These are phyloP conservation scores for Bruguiera hainesii DNA, from an alignment of 441 rosid genomes.

Conservation along the genomic window DNA sequence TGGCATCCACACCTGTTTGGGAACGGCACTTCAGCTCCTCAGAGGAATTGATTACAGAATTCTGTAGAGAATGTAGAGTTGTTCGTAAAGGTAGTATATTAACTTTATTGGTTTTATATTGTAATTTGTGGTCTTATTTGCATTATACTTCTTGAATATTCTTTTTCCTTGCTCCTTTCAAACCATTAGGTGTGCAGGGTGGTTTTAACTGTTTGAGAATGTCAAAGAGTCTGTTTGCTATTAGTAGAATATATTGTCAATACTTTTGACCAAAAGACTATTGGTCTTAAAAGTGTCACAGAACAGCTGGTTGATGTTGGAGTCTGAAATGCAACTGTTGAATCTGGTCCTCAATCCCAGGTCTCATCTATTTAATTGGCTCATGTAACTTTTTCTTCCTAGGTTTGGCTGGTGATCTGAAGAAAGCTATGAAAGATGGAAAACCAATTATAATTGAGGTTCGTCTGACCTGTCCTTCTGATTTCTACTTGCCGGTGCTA, in stretches of 20 bases:
- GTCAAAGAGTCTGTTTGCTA: constrained; percentile 13
- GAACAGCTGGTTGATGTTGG: too few relatives aligned
- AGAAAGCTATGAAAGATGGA: constrained; percentile 99
- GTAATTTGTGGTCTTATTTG: not conserved
- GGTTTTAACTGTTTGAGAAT: not conserved
- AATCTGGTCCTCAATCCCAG: too few relatives aligned
- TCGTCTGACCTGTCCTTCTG: constrained; percentile 6
- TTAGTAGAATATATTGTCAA: not conserved
- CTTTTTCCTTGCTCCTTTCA: not conserved
- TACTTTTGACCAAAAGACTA: constrained; percentile 9
- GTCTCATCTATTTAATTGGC: constrained; percentile 2
- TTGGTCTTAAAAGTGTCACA: not conserved
- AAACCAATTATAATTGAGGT: constrained; percentile 98
- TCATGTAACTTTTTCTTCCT: constrained; percentile 23
- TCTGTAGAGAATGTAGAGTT: constrained; percentile 95
- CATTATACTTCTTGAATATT: not conserved
- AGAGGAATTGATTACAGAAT: constrained; percentile 87
- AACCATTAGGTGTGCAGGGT: constrained; percentile 3
- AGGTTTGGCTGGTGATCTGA: constrained; percentile 98
- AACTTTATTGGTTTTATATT: constrained; percentile 13
- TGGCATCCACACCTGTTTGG: constrained; percentile 95
- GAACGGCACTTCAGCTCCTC: constrained; percentile 76
- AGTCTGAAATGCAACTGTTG: too few relatives aligned
- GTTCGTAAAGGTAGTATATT: constrained; percentile 85
- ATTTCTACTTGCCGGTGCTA: not conserved